Evolutionary conservation across 1,284 basidiomycete genomes (phyloP), one percentile per base, ranked within the genome.

Genomic region (Neonothopanus nambi): DNA sequence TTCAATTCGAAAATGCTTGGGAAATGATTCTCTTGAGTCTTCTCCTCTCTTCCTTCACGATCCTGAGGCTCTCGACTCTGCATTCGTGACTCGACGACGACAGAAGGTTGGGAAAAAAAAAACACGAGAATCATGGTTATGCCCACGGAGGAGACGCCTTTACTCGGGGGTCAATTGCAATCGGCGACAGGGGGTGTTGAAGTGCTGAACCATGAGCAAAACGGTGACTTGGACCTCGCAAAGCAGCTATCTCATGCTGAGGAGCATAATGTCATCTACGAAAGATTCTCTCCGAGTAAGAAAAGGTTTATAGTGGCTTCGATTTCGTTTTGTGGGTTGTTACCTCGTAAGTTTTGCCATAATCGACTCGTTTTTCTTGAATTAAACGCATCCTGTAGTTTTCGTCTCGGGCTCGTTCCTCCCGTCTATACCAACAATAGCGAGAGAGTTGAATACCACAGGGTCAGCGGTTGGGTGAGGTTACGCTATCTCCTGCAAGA

Each of bases 341-440:
- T 54, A 38, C 52, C 52, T 40, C 18, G 52, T 54, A n/a, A 40
- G 52, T 47, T 15, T 18, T 13, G 23, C 20, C 30, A 9, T 18
- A 4, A 7, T 21, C n/a, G 33, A 30, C 11, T 8, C 15, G n/a
- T n/a, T 28, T 23, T 12, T n/a, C 35, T n/a, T 5, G 13, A 23
- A 47, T 36, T 46, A 43, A 46, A 24, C 11, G 36, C 17, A 15
- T 20, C n/a, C 24, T 24, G 11, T 39, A 90, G 87, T 87, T 24
- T 82, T 90, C 63, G 80, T 87, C 0, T 77, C 82, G 1, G 81
- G 83, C 4, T 79, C 82, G 2, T 89, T 90, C 67, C 74, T 87
- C 2, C 89, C 88, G 0, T 79, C 81, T 0, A 87, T 91, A 44
- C 84, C 85, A 0, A 74, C 84, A 53, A 82, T 91, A 57, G 78